Evolutionary conservation across 345 rosid genomes (phyloP), one percentile per base, ranked within the genome.

Genomic region (Zanthoxylum bungeanum): DNA sequence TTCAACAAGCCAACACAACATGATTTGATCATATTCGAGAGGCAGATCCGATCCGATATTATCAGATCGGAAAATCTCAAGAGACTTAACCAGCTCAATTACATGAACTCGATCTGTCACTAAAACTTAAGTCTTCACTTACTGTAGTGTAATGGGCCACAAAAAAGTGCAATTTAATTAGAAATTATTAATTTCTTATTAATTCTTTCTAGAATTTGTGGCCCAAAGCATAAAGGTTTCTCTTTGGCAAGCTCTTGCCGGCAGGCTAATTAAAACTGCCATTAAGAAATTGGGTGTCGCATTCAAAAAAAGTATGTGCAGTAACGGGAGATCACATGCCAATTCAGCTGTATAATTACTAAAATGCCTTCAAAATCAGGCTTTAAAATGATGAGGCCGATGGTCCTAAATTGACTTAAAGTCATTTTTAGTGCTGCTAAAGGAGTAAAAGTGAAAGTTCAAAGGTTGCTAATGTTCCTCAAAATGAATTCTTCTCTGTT

Each of bases 381-480:
- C 37, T 25, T 56, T 68, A 28, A 58, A 12, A 8, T 24, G 51
- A 9, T 14, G 22, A 36, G 52, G 53, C 55, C 25, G 44, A 73
- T 65, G 56, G 61, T 42, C 42, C 40, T 60, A 56, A 16, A 16
- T 14, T 19, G 36, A 4, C 42, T 24, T n/a, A 49, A 75, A 63
- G 37, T 53, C 21, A 71, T 19, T 22, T n/a, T 25, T 31, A 28
- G 9, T 51, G 53, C 24, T 22, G 51, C 53, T 19, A 61, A 76
- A 74, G 39, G 44, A 5, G 6, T 19, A 25, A 62, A 61, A 24
- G 46, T 7, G 4, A 27, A n/a, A n/a, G n/a, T n/a, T 36, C 44
- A 40, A n/a, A n/a, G n/a, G n/a, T n/a, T n/a, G n/a, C 22, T 33
- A 52, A 22, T 73, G 85, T 76, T 66, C 39, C 60, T 70, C 66